Evolutionary conservation across 2,329 filamentous ascomycete species (phyloP).

Genomic region (Pseudogymnoascus sp.): DNA sequence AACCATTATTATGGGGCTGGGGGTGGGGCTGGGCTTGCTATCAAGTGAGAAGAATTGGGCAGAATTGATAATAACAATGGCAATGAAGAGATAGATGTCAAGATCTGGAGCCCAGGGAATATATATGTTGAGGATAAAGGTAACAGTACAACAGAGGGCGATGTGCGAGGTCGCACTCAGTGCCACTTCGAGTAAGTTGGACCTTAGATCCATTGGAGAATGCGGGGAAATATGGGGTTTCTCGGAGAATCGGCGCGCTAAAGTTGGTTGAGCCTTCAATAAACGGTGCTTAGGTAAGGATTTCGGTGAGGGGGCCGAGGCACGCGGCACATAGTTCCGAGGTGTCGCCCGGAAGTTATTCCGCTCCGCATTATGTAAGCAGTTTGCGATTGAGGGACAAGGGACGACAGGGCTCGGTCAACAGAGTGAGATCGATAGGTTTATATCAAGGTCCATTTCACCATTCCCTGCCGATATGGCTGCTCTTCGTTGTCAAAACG

Average conservation of each 20-base stretch:
- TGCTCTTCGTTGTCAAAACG: conserved; percentile 35
- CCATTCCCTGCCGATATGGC: conserved; percentile 31
- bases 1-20: conserved; percentile 12
- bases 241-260: conserved; percentile 5
- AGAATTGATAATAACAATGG: conserved; percentile 23
- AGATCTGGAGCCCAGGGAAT: conserved; percentile 22
- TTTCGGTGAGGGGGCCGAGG: neutral
- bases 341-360: conserved; percentile 4
- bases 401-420: neutral
- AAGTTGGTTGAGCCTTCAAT: neutral
- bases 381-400: conserved; percentile 4
- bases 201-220: neutral
- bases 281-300: neutral
- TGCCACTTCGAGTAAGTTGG: conserved; percentile 16
- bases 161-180: conserved; percentile 14
- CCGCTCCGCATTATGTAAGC: neutral
- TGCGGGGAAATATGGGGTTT: neutral
- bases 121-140: conserved; percentile 19
- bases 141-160: conserved; percentile 15
- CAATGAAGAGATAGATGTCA: conserved; percentile 18
- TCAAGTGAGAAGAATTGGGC: conserved; percentile 20
- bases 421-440: neutral
- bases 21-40: conserved; percentile 12
- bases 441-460: neutral
- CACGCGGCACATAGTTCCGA: conserved; percentile 7